Evolutionary conservation across 2,329 filamentous ascomycete genomes (phyloP).

Genomic region (Diaporthe sp.): DNA sequence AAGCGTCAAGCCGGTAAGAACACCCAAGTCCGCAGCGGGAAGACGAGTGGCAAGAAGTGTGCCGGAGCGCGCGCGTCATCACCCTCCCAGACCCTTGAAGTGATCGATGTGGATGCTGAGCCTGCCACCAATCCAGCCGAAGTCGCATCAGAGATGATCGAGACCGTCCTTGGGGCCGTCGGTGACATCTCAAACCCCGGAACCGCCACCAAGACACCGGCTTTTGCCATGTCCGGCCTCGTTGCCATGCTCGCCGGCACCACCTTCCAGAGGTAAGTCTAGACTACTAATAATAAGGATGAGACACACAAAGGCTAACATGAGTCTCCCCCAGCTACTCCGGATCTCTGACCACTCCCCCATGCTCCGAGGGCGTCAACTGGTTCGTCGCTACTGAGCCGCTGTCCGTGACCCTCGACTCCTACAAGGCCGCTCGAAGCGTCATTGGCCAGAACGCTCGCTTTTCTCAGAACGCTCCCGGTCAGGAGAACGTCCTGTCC

Average conservation of each 20-base stretch:
- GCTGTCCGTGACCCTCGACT: conserved; percentile 49
- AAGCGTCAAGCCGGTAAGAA: conserved; percentile 34
- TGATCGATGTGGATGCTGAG: conserved; percentile 43
- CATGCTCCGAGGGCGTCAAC: conserved; percentile 57
- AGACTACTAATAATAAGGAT: not conserved
- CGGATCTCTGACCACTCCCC: conserved; percentile 61
- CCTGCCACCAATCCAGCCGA: conserved; percentile 52
- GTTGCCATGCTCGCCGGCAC: conserved; percentile 49
- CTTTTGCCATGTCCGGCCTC: conserved; percentile 56
- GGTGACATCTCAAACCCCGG: conserved; percentile 55
- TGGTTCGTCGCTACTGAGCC: conserved; percentile 60
- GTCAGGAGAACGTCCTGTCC: conserved; percentile 49
- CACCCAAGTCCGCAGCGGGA: conserved; percentile 36
- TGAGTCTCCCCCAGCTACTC: conserved; percentile 47
- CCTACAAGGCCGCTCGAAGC: conserved; percentile 51
- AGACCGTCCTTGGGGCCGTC: conserved; percentile 57
- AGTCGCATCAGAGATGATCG: conserved; percentile 52
- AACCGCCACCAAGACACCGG: conserved; percentile 50
- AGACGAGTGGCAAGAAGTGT: not conserved
- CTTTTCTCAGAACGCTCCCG: conserved; percentile 55
- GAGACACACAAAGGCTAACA: not conserved
- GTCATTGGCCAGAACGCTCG: conserved; percentile 61
- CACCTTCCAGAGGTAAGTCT: conserved; percentile 50
- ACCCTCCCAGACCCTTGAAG: conserved; percentile 45
- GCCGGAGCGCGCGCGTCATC: not conserved